A percentile compares a stretch with the other conserved stretches of the same genome.
phyloP scores from a whole-genome alignment of 371 early-diverging fungal genomes.

The Mortierella sp. region DNA sequence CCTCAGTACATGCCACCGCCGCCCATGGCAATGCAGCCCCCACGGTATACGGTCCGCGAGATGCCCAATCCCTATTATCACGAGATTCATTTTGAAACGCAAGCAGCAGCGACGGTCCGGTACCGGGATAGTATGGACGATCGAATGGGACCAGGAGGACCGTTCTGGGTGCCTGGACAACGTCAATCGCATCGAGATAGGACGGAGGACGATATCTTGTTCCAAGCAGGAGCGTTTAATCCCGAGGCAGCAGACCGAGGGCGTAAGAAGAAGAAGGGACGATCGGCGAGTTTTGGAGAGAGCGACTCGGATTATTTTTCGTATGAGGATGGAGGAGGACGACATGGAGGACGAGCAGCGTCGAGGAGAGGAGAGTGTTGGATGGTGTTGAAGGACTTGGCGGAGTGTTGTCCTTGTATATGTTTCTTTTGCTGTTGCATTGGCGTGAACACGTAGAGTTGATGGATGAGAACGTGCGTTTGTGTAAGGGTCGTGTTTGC shows the following conservation, averaged over 20 bases:
- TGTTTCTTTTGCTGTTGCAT: constrained; percentile 25
- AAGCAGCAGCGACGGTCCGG: constrained; percentile 9
- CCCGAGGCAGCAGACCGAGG: constrained; percentile 11
- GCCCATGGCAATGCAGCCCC: not conserved
- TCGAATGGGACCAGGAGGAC: not conserved
- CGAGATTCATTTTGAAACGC: constrained; percentile 27
- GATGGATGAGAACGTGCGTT: no score
- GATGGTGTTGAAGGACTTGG: constrained; percentile 6
- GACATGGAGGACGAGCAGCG: not conserved
- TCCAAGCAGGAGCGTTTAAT: constrained; percentile 30
- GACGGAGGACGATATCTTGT: constrained; percentile 13
- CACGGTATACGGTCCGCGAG: not conserved
- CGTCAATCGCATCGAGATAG: not conserved
- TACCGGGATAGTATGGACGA: not conserved
- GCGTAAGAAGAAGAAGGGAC: not conserved
- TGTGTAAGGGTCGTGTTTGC: no score
- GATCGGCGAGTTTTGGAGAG: no score
- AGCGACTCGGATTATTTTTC: no score
- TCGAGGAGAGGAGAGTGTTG: not conserved
- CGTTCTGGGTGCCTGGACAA: not conserved
- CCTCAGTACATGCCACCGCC: constrained; percentile 29
- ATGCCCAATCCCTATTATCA: constrained; percentile 26
- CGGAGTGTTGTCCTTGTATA: constrained; percentile 22
- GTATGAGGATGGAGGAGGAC: not conserved
- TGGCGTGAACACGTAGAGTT: not conserved